Percentiles rank a stretch among this genome's conserved stretches.
phyloP scores from a whole-genome alignment of 2,329 filamentous ascomycete species.

The Monilinia aucupariae region DNA sequence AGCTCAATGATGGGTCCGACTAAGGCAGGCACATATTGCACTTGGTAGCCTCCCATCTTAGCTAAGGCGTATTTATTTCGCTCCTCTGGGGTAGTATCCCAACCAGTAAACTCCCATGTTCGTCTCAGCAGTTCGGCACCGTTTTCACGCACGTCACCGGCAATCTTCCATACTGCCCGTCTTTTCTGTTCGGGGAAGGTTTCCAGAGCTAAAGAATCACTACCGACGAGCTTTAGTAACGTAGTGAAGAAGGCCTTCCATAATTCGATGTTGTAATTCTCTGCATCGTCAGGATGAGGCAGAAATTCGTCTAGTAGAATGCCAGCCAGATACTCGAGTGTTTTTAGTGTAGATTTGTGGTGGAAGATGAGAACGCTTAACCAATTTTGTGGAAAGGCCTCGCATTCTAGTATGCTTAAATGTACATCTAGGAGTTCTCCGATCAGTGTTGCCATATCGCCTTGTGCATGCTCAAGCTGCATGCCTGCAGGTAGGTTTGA shows the following conservation, averaged over 20 bases:
- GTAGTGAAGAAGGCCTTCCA: slow-evolving; percentile 94
- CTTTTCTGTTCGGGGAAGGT: slow-evolving; percentile 97
- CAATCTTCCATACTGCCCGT: slow-evolving; percentile 96
- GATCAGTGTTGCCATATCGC: slow-evolving; percentile 69
- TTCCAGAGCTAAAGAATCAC: slow-evolving; percentile 81
- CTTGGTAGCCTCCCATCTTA: slow-evolving; percentile 92
- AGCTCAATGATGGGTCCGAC: slow-evolving; percentile 89
- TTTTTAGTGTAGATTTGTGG: slow-evolving; percentile 82
- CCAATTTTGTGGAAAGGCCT: slow-evolving; percentile 86
- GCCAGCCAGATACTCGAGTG: slow-evolving; percentile 73
- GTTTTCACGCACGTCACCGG: slow-evolving; percentile 87
- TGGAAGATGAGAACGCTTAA: slow-evolving; percentile 90
- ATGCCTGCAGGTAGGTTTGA: slow-evolving; percentile 69
- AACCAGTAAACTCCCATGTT: slow-evolving; percentile 94
- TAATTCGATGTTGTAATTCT: slow-evolving; percentile 75
- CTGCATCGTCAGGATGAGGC: slow-evolving; percentile 82
- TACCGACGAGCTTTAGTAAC: slow-evolving; percentile 81
- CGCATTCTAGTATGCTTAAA: slow-evolving; percentile 81
- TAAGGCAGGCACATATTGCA: slow-evolving; percentile 91
- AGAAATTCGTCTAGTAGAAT: slow-evolving; percentile 80
- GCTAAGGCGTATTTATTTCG: slow-evolving; percentile 68
- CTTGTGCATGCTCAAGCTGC: slow-evolving; percentile 67
- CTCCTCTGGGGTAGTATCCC: slow-evolving; percentile 84
- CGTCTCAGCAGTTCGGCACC: slow-evolving; percentile 79
- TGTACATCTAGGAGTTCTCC: slow-evolving; percentile 77